A percentile compares a stretch with the other conserved stretches of the same genome.
Conservation (phyloP, 129 eudicot species). For the Calendula officinalis region DNA sequence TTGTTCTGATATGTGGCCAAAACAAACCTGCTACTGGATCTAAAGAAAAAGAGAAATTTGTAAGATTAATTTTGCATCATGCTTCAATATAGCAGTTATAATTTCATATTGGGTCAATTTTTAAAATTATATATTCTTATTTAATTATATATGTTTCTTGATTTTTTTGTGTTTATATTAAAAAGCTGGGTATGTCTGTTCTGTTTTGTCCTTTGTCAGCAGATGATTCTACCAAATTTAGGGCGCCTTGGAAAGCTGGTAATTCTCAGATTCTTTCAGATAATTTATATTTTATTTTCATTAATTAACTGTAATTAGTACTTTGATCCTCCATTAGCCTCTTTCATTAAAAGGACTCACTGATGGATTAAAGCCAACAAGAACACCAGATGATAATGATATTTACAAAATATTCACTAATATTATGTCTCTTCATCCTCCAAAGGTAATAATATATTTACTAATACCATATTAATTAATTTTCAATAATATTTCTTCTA, state of each 20-base stretch:
- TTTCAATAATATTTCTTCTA: not conserved
- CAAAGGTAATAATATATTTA: constrained; percentile 54
- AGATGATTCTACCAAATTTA: constrained; percentile 93
- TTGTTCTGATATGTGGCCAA: constrained; percentile 91
- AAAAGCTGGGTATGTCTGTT: constrained; percentile 6
- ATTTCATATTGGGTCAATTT: not conserved
- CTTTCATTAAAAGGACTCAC: constrained; percentile 77
- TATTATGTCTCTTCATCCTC: constrained; percentile 60
- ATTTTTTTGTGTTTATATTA: not conserved
- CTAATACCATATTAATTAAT: not conserved
- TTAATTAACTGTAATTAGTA: not conserved
- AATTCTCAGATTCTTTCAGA: constrained; percentile 25
- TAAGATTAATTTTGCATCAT: constrained; percentile 36
- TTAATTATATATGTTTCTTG: not conserved
- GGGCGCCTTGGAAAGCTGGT: constrained; percentile 96
- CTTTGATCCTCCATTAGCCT: constrained; percentile 57
- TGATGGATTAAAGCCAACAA: constrained; percentile 68
- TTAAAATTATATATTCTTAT: not conserved
- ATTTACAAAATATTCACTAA: constrained; percentile 78
- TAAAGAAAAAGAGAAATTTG: constrained; percentile 90
- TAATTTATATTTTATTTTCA: not conserved
- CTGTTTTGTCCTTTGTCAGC: constrained; percentile 33
- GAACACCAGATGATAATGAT: constrained; percentile 59
- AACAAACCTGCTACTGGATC: constrained; percentile 80
- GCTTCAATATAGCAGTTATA: not conserved